A percentile compares a stretch with the other conserved stretches of the same genome.
phyloP scores from a whole-genome alignment of 768 basidiomycete genomes.

The Podaxis carcinomalis region DNA sequence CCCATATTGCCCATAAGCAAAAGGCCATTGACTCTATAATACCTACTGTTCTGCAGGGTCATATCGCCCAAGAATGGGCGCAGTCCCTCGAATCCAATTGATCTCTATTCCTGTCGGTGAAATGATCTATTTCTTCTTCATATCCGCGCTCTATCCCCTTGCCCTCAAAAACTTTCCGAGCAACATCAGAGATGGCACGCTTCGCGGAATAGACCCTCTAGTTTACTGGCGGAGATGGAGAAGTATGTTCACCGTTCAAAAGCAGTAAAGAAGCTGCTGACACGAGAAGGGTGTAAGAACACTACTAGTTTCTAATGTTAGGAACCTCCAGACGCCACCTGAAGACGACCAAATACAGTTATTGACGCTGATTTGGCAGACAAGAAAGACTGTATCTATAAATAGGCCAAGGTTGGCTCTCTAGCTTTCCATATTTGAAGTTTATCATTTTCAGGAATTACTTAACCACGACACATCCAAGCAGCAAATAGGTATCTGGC shows the following conservation, averaged over 20 bases:
- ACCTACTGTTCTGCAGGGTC: background rate
- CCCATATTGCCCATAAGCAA: background rate
- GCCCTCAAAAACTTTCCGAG: background rate
- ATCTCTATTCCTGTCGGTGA: background rate
- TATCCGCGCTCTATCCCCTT: background rate
- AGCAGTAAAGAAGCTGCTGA: constrained; percentile 1
- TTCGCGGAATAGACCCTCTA: constrained; percentile 4
- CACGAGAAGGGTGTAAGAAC: background rate
- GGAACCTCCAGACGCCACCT: background rate
- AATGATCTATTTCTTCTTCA: constrained; percentile 1
- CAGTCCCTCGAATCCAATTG: background rate
- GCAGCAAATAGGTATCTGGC: background rate
- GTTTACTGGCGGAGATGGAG: background rate
- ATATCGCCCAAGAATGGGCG: constrained; percentile 5
- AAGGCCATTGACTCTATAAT: background rate
- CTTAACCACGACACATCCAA: background rate
- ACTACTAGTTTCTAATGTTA: constrained; percentile 3
- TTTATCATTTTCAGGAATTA: background rate
- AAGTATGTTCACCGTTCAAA: background rate
- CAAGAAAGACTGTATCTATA: background rate
- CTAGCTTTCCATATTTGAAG: constrained; percentile 3
- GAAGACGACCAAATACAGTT: background rate
- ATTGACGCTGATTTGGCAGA: background rate
- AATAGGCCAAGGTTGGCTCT: background rate
- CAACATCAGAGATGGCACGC: constrained; percentile 1